A percentile compares a stretch with the other conserved stretches of the same genome.
These are phyloP conservation scores for Rhizopogon vulgaris DNA, from an alignment of 768 basidiomycete species.

Conservation along the genomic window DNA sequence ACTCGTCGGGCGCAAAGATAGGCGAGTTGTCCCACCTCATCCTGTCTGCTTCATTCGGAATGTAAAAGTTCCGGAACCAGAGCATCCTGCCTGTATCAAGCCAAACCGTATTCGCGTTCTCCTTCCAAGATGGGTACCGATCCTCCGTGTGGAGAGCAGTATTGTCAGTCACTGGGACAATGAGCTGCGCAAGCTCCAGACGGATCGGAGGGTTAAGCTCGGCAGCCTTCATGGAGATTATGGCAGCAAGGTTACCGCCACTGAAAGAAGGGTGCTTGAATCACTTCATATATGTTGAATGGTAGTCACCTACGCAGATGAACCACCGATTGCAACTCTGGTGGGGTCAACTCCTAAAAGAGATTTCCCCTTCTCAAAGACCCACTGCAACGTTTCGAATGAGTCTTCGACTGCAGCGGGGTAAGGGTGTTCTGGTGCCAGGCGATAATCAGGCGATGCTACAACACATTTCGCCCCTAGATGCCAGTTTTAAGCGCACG, in stretches of 20 bases:
- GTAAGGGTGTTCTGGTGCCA: conserved; percentile 28
- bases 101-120: conserved; percentile 57
- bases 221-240: conserved; percentile 60
- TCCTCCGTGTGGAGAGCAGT: conserved; percentile 41
- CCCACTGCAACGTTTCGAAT: conserved; percentile 31
- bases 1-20: conserved; percentile 55
- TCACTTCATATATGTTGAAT: background rate
- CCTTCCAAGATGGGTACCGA: conserved; percentile 46
- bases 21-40: conserved; percentile 70
- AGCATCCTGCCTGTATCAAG: conserved; percentile 58
- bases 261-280: conserved; percentile 28
- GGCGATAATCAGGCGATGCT: conserved; percentile 27
- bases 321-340: conserved; percentile 65
- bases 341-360: conserved; percentile 43
- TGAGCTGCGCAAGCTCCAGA: conserved; percentile 55
- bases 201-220: conserved; percentile 43
- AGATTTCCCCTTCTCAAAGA: conserved; percentile 34
- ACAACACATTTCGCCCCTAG: conserved; percentile 28
- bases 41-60: conserved; percentile 55
- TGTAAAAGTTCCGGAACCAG: conserved; percentile 69
- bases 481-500: background rate
- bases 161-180: conserved; percentile 75
- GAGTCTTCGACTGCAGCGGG: conserved; percentile 28
- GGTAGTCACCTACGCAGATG: conserved; percentile 47
- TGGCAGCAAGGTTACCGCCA: conserved; percentile 67